phyloP scores from a whole-genome alignment of 2,329 filamentous ascomycete species.

The Aspergillus fumigatus region DNA sequence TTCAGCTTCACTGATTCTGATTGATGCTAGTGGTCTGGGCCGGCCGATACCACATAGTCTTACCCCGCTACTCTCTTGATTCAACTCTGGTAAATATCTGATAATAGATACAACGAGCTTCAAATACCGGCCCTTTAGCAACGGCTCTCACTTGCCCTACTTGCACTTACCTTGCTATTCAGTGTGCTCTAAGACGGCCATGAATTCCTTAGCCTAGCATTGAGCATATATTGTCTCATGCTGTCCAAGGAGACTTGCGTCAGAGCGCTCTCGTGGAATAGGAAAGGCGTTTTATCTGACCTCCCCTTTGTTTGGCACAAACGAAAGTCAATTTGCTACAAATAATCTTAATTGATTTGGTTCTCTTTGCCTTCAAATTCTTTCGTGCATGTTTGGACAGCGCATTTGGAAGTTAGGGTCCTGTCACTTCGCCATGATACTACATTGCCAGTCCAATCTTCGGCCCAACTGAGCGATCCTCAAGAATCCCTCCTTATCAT shows the following conservation, averaged over 20 bases:
- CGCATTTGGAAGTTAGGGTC: not conserved
- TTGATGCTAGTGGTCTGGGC: not conserved
- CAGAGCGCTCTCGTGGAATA: not conserved
- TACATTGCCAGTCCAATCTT: not conserved
- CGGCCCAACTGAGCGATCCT: not conserved
- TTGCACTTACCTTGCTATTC: not conserved
- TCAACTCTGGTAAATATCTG: not conserved
- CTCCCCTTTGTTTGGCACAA: slow-evolving; percentile 5
- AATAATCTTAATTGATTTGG: not conserved
- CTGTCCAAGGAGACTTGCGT: not conserved
- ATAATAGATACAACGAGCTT: not conserved
- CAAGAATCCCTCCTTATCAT: not conserved
- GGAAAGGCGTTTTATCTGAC: not conserved
- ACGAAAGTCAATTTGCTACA: slow-evolving; percentile 1
- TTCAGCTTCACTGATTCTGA: not conserved
- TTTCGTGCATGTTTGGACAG: not conserved
- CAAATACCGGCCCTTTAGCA: not conserved
- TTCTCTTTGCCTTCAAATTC: not conserved
- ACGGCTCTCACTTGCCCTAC: not conserved
- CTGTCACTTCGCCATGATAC: slow-evolving; percentile 5
- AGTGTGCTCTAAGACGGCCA: not conserved
- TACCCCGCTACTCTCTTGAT: not conserved
- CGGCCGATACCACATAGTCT: not conserved
- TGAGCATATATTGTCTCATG: not conserved
- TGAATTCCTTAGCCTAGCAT: not conserved